Evolutionary conservation across 148 eudicot species (phyloP).

Genomic region (Amaranthus palmeri): DNA sequence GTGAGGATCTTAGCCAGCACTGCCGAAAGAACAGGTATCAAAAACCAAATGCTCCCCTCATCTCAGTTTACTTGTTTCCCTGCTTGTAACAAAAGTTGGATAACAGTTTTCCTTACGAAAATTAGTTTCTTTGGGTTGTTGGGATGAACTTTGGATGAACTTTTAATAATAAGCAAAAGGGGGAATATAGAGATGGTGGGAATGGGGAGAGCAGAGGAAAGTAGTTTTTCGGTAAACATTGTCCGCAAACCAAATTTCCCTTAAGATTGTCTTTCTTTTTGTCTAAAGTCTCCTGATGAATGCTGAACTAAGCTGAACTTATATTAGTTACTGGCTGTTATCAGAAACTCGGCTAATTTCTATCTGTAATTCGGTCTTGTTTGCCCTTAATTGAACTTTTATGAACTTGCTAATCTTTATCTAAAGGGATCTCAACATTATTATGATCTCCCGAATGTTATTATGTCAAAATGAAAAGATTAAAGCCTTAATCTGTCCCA

Average conservation of each 20-base stretch:
- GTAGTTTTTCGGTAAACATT: no score
- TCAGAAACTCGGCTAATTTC: not conserved
- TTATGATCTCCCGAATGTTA: not conserved
- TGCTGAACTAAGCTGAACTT: not conserved
- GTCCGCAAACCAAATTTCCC: no score
- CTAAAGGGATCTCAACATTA: not conserved
- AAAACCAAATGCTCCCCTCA: no score
- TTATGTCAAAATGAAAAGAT: not conserved
- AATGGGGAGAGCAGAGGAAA: no score
- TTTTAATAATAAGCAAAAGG: no score
- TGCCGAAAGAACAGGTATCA: conserved; percentile 60
- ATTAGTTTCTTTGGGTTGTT: no score
- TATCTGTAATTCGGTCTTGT: not conserved
- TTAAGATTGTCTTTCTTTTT: no score
- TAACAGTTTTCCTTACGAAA: no score
- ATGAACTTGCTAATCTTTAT: not conserved
- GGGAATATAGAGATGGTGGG: no score
- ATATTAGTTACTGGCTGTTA: not conserved
- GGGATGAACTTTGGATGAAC: no score
- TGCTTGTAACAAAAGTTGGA: not conserved
- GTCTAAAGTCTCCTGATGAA: no score
- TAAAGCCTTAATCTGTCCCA: not conserved
- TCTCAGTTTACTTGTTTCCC: not conserved
- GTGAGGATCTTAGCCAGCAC: conserved; percentile 72
- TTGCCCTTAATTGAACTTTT: not conserved